phyloP scores from a whole-genome alignment of 2,329 filamentous ascomycete genomes.

The Phialemonium atrogriseum region DNA sequence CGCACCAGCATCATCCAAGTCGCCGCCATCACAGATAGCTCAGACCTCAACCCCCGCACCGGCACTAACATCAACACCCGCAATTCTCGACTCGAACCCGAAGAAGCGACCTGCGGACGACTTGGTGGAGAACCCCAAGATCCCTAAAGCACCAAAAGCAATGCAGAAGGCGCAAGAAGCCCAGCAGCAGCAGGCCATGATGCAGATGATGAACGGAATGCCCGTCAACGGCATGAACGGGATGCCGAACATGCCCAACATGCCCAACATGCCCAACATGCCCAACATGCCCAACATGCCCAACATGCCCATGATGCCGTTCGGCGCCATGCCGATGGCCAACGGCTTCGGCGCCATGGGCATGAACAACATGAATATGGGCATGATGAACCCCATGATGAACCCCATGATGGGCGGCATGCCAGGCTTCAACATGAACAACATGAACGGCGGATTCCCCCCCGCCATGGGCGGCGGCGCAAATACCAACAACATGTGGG shows the following conservation, averaged over 20 bases:
- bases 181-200: conserved; percentile 37
- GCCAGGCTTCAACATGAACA: conserved; percentile 26
- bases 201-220: conserved; percentile 36
- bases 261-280: conserved; percentile 32
- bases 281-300: conserved; percentile 29
- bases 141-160: conserved; percentile 57
- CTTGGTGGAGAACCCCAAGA: conserved; percentile 53
- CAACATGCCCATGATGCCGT: conserved; percentile 27
- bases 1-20: conserved; percentile 18
- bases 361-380: conserved; percentile 27
- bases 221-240: conserved; percentile 29
- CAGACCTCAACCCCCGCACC: conserved; percentile 19
- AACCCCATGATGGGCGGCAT: conserved; percentile 30
- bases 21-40: conserved; percentile 15
- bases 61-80: conserved; percentile 15
- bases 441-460: conserved; percentile 5
- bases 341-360: conserved; percentile 9
- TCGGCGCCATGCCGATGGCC: background rate
- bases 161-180: conserved; percentile 46
- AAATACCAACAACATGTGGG: conserved; percentile 23
- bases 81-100: conserved; percentile 41
- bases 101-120: conserved; percentile 84
- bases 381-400: conserved; percentile 24
- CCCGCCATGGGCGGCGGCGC: conserved; percentile 15
- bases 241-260: conserved; percentile 21